These are phyloP conservation scores for Rhizopus stolonifer DNA, from an alignment of 371 early-diverging fungal species.

Conservation along the genomic window DNA sequence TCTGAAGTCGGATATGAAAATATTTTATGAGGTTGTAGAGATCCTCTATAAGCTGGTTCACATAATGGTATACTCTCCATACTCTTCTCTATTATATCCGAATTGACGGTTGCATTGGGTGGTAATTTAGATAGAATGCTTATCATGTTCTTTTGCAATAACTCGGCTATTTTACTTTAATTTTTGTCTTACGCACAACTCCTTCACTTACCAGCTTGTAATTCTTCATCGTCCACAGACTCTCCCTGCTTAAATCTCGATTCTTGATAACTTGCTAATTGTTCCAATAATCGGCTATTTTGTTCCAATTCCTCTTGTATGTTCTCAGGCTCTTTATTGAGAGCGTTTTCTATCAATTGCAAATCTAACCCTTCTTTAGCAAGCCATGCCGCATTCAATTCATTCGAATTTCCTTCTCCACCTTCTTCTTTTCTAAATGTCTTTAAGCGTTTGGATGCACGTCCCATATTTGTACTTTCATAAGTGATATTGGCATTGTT, in stretches of 20 bases:
- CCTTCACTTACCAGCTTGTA: conserved; percentile 27
- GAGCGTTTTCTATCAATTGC: conserved; percentile 27
- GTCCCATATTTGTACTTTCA: conserved; percentile 44
- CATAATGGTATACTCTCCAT: conserved; percentile 47
- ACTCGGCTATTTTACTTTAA: conserved; percentile 28
- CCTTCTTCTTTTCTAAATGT: conserved; percentile 8
- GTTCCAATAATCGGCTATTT: conserved; percentile 31
- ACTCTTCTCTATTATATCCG: conserved; percentile 42
- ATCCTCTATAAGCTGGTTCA: conserved; percentile 52
- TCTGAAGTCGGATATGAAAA: conserved; percentile 58
- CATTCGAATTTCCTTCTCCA: conserved; percentile 7
- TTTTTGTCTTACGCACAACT: not conserved
- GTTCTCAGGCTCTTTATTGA: conserved; percentile 14
- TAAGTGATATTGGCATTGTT: conserved; percentile 47
- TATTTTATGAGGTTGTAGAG: conserved; percentile 52
- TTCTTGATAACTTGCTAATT: conserved; percentile 31
- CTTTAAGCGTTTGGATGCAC: conserved; percentile 34
- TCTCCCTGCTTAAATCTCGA: conserved; percentile 32
- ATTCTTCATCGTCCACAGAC: conserved; percentile 31
- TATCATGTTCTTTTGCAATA: conserved; percentile 42
- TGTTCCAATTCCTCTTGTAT: conserved; percentile 29
- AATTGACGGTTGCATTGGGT: conserved; percentile 42
- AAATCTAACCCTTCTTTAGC: conserved; percentile 39
- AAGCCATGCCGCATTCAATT: conserved; percentile 41
- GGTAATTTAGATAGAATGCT: conserved; percentile 36